Conservation (phyloP, 2,329 filamentous ascomycete genomes). For the Monosporascus sp. region DNA sequence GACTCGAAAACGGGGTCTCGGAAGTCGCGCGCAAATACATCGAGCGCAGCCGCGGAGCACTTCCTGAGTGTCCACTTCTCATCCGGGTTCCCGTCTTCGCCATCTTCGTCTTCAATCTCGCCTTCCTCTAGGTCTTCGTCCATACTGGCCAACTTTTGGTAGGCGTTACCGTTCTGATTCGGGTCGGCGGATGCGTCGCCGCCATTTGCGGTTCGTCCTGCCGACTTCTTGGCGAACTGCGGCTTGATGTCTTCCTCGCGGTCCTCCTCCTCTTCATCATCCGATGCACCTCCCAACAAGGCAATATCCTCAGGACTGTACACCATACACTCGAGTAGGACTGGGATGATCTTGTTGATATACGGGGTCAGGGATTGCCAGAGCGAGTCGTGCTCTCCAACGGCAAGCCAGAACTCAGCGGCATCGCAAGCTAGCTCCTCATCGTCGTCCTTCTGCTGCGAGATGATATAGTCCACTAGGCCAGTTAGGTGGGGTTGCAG, state of each 20-base stretch:
- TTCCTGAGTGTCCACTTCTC: constrained; percentile 94
- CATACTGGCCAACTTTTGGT: constrained; percentile 51
- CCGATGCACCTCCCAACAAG: constrained; percentile 74
- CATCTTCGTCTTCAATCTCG: constrained; percentile 72
- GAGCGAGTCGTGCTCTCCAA: constrained; percentile 80
- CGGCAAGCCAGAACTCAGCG: constrained; percentile 94
- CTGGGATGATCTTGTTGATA: constrained; percentile 79
- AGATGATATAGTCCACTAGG: constrained; percentile 87
- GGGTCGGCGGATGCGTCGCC: constrained; percentile 45
- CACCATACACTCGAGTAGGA: constrained; percentile 90
- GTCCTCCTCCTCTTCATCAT: constrained; percentile 90
- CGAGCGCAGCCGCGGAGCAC: constrained; percentile 90
- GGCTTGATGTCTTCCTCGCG: constrained; percentile 87
- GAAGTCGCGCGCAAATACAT: constrained; percentile 90
- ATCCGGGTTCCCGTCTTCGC: constrained; percentile 78
- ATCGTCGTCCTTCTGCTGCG: constrained; percentile 82
- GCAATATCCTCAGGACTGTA: constrained; percentile 93
- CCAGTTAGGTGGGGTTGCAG: constrained; percentile 82
- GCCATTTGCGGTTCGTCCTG: constrained; percentile 54
- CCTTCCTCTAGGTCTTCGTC: constrained; percentile 82
- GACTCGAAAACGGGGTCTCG: constrained; percentile 82
- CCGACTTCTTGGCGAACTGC: constrained; percentile 70
- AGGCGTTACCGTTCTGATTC: constrained; percentile 48
- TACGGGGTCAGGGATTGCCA: constrained; percentile 73
- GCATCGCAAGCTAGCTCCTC: constrained; percentile 90